Evolutionary conservation across 169 alveolate genomes (phyloP).

Genomic region (Cardiosporidium cionae): DNA sequence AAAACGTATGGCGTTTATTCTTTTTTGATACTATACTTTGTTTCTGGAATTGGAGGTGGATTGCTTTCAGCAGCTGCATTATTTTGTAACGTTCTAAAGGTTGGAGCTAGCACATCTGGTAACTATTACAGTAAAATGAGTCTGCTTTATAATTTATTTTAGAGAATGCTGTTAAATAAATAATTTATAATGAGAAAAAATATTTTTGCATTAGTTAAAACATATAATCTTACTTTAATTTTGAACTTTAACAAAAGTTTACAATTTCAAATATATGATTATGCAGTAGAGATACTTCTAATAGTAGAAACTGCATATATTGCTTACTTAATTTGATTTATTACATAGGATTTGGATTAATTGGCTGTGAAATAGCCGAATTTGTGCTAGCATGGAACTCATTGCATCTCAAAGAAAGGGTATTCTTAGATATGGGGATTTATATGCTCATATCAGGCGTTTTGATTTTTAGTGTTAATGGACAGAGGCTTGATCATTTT

Average conservation of each 20-base stretch:
- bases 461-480: conserved; percentile 56
- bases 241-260: not conserved
- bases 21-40: conserved; percentile 42
- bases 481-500: conserved; percentile 60
- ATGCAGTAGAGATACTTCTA: not conserved
- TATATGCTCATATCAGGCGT: conserved; percentile 52
- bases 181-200: not conserved
- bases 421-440: conserved; percentile 51
- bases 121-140: not conserved
- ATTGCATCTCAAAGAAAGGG: conserved; percentile 56
- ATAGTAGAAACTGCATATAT: not conserved
- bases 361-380: conserved; percentile 63
- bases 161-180: not conserved
- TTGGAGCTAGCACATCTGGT: conserved; percentile 72
- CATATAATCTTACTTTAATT: not conserved
- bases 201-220: not conserved
- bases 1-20: conserved; percentile 52
- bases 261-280: not conserved
- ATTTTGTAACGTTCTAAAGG: conserved; percentile 53
- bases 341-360: conserved; percentile 54
- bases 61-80: conserved; percentile 55
- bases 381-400: conserved; percentile 61
- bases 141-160: not conserved
- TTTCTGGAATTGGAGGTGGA: conserved; percentile 58
- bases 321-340: not conserved